Evolutionary conservation across 768 basidiomycete genomes (phyloP), one percentile per base, ranked within the genome.

Genomic region (Boletus rex-veris): DNA sequence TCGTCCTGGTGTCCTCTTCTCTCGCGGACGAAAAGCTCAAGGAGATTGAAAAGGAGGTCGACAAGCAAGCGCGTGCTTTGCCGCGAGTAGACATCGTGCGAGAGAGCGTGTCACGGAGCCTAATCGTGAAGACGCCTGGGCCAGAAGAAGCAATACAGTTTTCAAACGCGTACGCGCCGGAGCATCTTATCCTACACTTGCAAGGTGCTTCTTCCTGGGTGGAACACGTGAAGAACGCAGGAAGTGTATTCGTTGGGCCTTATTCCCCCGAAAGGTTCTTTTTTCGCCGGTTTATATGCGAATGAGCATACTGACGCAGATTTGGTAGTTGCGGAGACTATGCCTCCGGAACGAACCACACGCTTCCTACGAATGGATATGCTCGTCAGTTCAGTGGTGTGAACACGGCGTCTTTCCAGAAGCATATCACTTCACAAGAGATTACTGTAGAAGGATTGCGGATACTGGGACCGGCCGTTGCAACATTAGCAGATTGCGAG

Each of bases 341-440:
- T 63, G 96, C 96, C 7, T 98, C 96, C 0, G 97, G 97, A 18
- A 98, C 97, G 8, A 99, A 99, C 71, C 97, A 99, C 76, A 98
- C 96, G 0, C 77, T 99, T 21, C 96, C 96, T 36, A 97, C 92
- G 10, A 93, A 92, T 58, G 94, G 96, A 21, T 99, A 94, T 70
- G 97, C 97, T 21, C 85, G 92, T 46, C 97, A 98, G 69, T 99
- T 95, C 76, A 97, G 94, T 61, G 97, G 97, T 5, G 97, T 99
- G 61, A 98, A 96, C 75, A 98, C 96, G 1, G 76, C 82, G 9
- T 94, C 93, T 2, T 99, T 98, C 88, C 95, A 98, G 69, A 99
- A 99, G 72, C 90, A 98, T 70, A 98, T 98, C 63, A 99, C 97
- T 14, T 94, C 92, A 6, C 97, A 98, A 69, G 90, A 97, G 68